These are phyloP conservation scores for Selaginella tamariscina DNA, from an alignment of 75 land plant genomes.

Conservation along the genomic window DNA sequence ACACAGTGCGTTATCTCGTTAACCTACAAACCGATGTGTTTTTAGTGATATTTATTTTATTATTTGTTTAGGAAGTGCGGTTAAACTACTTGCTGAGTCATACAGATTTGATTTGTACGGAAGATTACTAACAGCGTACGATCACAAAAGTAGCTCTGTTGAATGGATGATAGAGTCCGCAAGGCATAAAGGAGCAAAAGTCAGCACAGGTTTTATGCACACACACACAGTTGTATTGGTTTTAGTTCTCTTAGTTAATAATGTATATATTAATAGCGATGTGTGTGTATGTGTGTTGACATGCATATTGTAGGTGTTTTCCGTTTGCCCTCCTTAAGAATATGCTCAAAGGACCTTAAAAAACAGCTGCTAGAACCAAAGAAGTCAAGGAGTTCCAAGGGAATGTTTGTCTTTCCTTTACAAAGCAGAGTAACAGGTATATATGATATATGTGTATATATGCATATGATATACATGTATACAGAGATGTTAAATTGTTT, in stretches of 20 bases:
- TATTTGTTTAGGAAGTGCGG: too few relatives aligned
- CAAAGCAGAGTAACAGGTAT: slow-evolving; percentile 67
- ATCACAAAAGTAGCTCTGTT: slow-evolving; percentile 63
- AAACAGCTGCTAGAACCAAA: slow-evolving; percentile 36
- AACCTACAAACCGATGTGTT: too few relatives aligned
- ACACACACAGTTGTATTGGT: too few relatives aligned
- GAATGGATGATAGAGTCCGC: slow-evolving; percentile 51
- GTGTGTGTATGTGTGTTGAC: too few relatives aligned
- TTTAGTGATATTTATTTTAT: too few relatives aligned
- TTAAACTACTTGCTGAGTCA: slow-evolving; percentile 73
- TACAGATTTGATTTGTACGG: slow-evolving; percentile 52
- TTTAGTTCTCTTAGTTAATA: too few relatives aligned
- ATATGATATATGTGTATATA: too few relatives aligned
- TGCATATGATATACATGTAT: too few relatives aligned
- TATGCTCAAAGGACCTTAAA: slow-evolving; percentile 41
- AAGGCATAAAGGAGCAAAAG: slow-evolving; percentile 53
- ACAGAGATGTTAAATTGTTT: too few relatives aligned
- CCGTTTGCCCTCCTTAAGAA: slow-evolving; percentile 64
- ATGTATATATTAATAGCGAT: too few relatives aligned
- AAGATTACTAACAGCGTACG: slow-evolving; percentile 66
- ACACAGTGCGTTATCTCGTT: too few relatives aligned
- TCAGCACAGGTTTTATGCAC: too few relatives aligned
- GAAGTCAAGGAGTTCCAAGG: slow-evolving; percentile 40
- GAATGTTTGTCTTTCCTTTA: slow-evolving; percentile 81
- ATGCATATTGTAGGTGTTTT: slow-evolving; percentile 50